Base-by-base conservation (phyloP, 2,329 filamentous ascomycete genomes). In the Leptosphaerulina australis region DNA sequence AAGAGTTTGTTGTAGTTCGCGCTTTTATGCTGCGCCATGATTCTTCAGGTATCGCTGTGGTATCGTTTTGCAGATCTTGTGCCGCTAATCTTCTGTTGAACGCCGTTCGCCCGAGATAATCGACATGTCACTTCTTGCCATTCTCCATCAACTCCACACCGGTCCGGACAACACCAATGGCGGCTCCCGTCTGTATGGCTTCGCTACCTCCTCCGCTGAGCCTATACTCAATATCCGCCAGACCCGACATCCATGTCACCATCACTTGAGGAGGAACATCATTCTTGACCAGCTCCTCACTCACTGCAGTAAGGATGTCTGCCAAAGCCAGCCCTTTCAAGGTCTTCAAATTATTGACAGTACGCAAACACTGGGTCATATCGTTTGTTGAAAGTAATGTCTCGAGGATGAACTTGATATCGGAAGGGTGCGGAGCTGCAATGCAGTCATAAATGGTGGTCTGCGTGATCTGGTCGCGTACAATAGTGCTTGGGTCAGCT, bases 401-500 rank as follows among this genome's bases (percentile, higher is more conserved):
- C 59, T 88, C 83, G 59, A 92, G 81, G 44, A 99, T 97, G 62
- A 88, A 85, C 59, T 84, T 82, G 67, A 97, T 91, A 64, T 96
- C 93, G 18, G 87, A 85, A 0, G 94, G 94, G 60, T 95, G 92
- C 3, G 94, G 94, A 1, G 93, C 93, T 7, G 94, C 94, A 68
- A 99, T 96, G 74, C 94, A 99, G 74, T 91, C 92, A 79, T 97
- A 99, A 67, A 99, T 97, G 6, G 86, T 87, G 15, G 90, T 91
- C 70, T 96, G 88, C 26, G 89, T 96, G 60, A 97, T 96, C 60
- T 90, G 83, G 52, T 97, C 93, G 30, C 91, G 83, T 46, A 87
- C 80, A 21, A 92, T 84, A 44, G 74, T 83, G 79, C 55, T 88
- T 78, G 54, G 80, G 31, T 77, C 71, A 5, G 71, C 66, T 11